A percentile compares a stretch with the other conserved stretches of the same genome.
These are phyloP conservation scores for Cryptomeria japonica DNA, from an alignment of 75 land plant genomes.

Conservation along the genomic window DNA sequence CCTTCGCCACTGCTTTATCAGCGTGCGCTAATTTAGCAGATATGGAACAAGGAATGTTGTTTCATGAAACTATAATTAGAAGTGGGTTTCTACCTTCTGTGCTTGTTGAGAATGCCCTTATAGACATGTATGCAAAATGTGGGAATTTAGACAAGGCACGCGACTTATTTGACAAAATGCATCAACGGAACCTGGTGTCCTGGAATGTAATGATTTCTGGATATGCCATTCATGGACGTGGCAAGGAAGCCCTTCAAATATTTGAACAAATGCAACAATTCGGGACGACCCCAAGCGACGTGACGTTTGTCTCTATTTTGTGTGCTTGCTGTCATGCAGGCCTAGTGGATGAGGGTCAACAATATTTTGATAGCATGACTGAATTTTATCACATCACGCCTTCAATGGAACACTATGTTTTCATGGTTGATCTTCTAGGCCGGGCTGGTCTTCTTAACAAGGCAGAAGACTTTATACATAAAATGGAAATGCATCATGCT, in stretches of 20 bases:
- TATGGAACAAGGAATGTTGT: slow-evolving; percentile 14
- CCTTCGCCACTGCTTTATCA: slow-evolving; percentile 14
- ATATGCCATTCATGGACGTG: slow-evolving; percentile 21
- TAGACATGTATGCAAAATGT: slow-evolving; percentile 34
- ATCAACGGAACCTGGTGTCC: slow-evolving; percentile 9
- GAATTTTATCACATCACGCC: slow-evolving; percentile 11
- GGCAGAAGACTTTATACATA: slow-evolving; percentile 18
- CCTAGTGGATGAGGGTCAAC: slow-evolving; percentile 23
- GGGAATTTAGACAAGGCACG: slow-evolving; percentile 16
- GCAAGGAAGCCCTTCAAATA: slow-evolving; percentile 13
- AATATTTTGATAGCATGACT: slow-evolving; percentile 12
- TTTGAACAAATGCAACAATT: slow-evolving; percentile 18
- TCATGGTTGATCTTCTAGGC: slow-evolving; percentile 36
- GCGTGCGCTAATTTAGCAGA: slow-evolving; percentile 30
- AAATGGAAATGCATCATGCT: slow-evolving; percentile 21
- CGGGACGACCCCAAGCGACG: slow-evolving; percentile 22
- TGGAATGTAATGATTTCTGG: slow-evolving; percentile 36
- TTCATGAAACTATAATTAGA: slow-evolving; percentile 3
- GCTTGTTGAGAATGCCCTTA: slow-evolving; percentile 16
- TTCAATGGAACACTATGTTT: slow-evolving; percentile 20
- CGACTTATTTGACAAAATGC: slow-evolving; percentile 12
- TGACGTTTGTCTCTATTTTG: slow-evolving; percentile 23
- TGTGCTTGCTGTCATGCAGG: slow-evolving; percentile 26
- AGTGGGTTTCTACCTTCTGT: slow-evolving; percentile 14
- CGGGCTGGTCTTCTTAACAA: slow-evolving; percentile 26